phyloP scores from a whole-genome alignment of 78 protist genomes.

The Dictyostelium purpureum region DNA sequence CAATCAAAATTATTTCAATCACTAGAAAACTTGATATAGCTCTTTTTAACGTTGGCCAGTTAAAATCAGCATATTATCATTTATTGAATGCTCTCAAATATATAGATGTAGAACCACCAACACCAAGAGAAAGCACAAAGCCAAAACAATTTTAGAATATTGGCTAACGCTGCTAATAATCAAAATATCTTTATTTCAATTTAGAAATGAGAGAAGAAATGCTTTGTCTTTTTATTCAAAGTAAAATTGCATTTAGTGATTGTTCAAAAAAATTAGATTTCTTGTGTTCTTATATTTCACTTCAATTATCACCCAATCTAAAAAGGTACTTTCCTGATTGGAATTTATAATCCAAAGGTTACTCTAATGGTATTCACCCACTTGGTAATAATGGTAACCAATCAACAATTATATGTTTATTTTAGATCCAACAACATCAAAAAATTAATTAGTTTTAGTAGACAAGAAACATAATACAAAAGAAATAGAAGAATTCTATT shows the following conservation, averaged over 20 bases:
- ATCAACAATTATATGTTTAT: no score
- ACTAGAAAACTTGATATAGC: constrained; percentile 65
- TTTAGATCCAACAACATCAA: no score
- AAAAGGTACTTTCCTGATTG: background rate
- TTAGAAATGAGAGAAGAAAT: constrained; percentile 60
- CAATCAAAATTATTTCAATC: constrained; percentile 43
- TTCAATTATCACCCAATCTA: constrained; percentile 28
- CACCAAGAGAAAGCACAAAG: background rate
- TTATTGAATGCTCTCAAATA: constrained; percentile 58
- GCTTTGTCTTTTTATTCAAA: constrained; percentile 18
- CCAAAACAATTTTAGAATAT: background rate
- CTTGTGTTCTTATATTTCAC: constrained; percentile 40
- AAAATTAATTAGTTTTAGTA: no score
- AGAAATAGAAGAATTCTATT: no score
- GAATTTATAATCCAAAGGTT: constrained; percentile 52
- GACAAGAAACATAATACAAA: no score
- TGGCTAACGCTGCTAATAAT: background rate
- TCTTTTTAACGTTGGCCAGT: constrained; percentile 30
- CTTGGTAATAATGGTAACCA: constrained; percentile 53
- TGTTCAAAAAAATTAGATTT: constrained; percentile 12
- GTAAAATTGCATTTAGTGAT: constrained; percentile 50
- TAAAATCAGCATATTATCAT: background rate
- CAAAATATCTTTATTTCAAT: constrained; percentile 44
- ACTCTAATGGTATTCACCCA: constrained; percentile 42
- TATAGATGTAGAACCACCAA: constrained; percentile 56